Conservation (phyloP, 768 basidiomycete species). For the Coprinopsis sp. region DNA sequence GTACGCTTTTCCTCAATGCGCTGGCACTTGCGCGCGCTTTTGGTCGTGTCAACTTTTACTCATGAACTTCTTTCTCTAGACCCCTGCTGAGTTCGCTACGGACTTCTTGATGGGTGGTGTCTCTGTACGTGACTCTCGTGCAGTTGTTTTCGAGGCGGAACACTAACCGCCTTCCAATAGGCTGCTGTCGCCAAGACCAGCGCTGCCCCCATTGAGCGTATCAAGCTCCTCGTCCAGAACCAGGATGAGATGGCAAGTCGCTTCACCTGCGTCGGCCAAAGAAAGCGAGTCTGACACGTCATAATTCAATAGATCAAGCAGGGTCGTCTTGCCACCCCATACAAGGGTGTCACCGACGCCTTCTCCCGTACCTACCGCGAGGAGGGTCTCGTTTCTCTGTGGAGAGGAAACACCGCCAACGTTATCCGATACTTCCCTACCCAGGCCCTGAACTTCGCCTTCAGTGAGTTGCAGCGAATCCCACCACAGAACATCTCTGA, state of each 20-base stretch:
- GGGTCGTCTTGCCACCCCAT: constrained; percentile 92
- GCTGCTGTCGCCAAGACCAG: constrained; percentile 99
- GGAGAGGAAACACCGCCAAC: constrained; percentile 99
- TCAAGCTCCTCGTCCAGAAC: constrained; percentile 97
- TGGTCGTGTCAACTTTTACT: constrained; percentile 9
- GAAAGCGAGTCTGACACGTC: constrained; percentile 29
- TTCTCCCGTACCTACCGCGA: constrained; percentile 89
- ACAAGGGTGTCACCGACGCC: constrained; percentile 95
- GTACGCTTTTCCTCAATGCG: constrained; percentile 84
- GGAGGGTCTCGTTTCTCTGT: constrained; percentile 92
- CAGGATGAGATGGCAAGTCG: constrained; percentile 98
- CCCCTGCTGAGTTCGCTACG: too few relatives aligned
- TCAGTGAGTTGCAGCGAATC: constrained; percentile 63
- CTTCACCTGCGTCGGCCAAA: background rate
- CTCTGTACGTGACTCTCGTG: constrained; percentile 52
- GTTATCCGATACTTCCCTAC: constrained; percentile 99
- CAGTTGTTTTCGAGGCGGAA: background rate
- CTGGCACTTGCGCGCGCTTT: constrained; percentile 63
- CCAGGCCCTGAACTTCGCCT: constrained; percentile 99
- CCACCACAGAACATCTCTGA: background rate
- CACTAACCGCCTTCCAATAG: constrained; percentile 36
- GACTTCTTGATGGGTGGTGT: constrained; percentile 98
- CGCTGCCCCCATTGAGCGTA: constrained; percentile 99
- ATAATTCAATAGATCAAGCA: constrained; percentile 81
- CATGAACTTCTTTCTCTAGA: constrained; percentile 37